Evolutionary conservation across 2,329 filamentous ascomycete species (phyloP).

Genomic region (Daldinia sp.): DNA sequence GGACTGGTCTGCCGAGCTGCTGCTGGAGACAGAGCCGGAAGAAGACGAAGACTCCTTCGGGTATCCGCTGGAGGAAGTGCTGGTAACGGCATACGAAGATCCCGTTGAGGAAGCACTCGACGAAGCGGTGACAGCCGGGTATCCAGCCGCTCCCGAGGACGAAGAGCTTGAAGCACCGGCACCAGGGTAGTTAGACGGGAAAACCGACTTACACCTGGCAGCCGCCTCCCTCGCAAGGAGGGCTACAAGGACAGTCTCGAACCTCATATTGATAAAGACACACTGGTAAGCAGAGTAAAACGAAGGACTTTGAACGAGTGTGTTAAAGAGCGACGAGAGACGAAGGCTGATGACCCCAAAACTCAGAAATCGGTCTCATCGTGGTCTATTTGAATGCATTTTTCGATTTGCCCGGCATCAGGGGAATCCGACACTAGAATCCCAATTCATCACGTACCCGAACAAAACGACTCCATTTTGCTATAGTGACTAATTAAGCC

Average conservation of each 20-base stretch:
- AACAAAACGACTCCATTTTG: background rate
- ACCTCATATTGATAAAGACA: slow-evolving; percentile 26
- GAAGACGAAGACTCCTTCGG: background rate
- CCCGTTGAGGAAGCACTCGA: slow-evolving; percentile 8
- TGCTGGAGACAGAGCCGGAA: slow-evolving; percentile 10
- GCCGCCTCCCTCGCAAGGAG: slow-evolving; percentile 31
- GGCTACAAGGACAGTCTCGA: slow-evolving; percentile 27
- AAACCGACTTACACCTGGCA: slow-evolving; percentile 31
- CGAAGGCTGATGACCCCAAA: slow-evolving; percentile 3
- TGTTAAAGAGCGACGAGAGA: slow-evolving; percentile 29
- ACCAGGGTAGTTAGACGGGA: slow-evolving; percentile 5
- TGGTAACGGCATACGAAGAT: slow-evolving; percentile 8
- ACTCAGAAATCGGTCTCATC: slow-evolving; percentile 1
- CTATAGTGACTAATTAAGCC: slow-evolving; percentile 8
- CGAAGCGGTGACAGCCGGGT: background rate
- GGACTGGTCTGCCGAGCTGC: background rate
- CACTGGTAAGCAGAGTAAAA: slow-evolving; percentile 18
- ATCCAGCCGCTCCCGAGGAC: slow-evolving; percentile 1
- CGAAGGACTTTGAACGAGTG: slow-evolving; percentile 26
- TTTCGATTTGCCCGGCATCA: background rate
- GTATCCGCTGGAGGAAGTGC: slow-evolving; percentile 14
- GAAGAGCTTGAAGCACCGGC: slow-evolving; percentile 20
- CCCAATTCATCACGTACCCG: slow-evolving; percentile 1
- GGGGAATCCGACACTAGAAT: slow-evolving; percentile 12
- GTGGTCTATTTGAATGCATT: slow-evolving; percentile 24